A percentile compares a stretch with the other conserved stretches of the same genome.
Evolutionary conservation across 495 filamentous ascomycete genomes (phyloP).

Genomic region (Daldinia concentrica): DNA sequence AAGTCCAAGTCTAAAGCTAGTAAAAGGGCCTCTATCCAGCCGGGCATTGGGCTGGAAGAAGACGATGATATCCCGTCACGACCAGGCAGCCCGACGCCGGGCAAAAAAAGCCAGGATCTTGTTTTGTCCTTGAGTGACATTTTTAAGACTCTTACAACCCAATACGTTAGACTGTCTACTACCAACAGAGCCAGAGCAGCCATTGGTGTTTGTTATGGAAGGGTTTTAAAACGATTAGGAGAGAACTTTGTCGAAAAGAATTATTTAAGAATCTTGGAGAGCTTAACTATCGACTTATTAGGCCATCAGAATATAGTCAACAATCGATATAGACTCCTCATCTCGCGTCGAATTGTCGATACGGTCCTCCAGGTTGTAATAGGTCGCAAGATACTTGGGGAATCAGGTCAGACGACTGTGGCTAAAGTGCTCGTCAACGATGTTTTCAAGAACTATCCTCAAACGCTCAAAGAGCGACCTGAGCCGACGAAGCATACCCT

Average conservation of each 20-base stretch:
- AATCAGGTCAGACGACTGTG: constrained; percentile 84
- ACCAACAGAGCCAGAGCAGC: constrained; percentile 83
- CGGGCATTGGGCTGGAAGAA: constrained; percentile 64
- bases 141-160: constrained; percentile 78
- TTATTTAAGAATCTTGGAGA: constrained; percentile 81
- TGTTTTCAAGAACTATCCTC: constrained; percentile 92
- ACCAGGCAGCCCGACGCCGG: constrained; percentile 74
- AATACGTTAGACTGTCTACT: constrained; percentile 83
- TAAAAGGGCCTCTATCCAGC: constrained; percentile 71
- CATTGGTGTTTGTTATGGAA: constrained; percentile 87
- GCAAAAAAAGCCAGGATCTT: constrained; percentile 74
- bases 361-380: constrained; percentile 85
- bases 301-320: constrained; percentile 77
- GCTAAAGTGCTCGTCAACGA: constrained; percentile 85
- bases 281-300: constrained; percentile 81
- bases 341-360: constrained; percentile 84
- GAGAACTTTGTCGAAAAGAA: constrained; percentile 79
- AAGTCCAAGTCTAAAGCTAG: constrained; percentile 75
- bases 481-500: constrained; percentile 91
- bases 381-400: constrained; percentile 82
- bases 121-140: constrained; percentile 81
- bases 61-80: constrained; percentile 81
- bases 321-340: constrained; percentile 88
- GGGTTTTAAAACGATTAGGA: constrained; percentile 76
- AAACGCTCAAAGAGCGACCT: constrained; percentile 87